Percentiles rank a stretch among this genome's conserved stretches.
Conservation (phyloP, 805 yeast genomes). For the Saturnispora kantuleensis region DNA sequence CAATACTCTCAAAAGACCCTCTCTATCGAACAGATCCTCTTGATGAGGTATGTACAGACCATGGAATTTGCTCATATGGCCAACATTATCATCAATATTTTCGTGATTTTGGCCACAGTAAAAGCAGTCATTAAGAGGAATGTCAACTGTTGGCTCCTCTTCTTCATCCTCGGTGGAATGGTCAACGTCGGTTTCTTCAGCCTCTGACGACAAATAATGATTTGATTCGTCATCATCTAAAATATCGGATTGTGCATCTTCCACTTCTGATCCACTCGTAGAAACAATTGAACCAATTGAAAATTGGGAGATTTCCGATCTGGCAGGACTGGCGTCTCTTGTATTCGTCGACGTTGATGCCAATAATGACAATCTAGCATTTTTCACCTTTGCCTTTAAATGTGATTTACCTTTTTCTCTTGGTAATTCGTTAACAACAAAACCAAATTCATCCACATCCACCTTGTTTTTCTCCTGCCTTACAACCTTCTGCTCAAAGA, state of each 20-base stretch:
- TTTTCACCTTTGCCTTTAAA: conserved; percentile 10
- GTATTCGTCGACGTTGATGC: not conserved
- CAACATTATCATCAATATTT: conserved; percentile 36
- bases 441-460: conserved; percentile 43
- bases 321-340: conserved; percentile 41
- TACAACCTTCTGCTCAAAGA: conserved; percentile 23
- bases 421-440: conserved; percentile 20
- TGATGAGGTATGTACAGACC: conserved; percentile 86
- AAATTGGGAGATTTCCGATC: conserved; percentile 47
- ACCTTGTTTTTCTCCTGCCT: conserved; percentile 19
- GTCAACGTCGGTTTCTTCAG: conserved; percentile 12
- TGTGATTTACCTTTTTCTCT: conserved; percentile 10
- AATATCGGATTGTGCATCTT: conserved; percentile 16
- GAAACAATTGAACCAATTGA: conserved; percentile 33
- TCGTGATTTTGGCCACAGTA: conserved; percentile 36
- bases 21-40: conserved; percentile 52
- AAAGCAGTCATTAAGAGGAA: conserved; percentile 37
- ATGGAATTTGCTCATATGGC: conserved; percentile 69
- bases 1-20: conserved; percentile 61
- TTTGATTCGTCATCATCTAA: conserved; percentile 2
- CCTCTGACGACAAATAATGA: conserved; percentile 10
- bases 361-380: not conserved
- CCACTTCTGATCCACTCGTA: conserved; percentile 15
- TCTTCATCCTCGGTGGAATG: conserved; percentile 13
- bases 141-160: conserved; percentile 16